Base-by-base conservation (phyloP, 331 rosid species). In the Pyracantha coccinea region DNA sequence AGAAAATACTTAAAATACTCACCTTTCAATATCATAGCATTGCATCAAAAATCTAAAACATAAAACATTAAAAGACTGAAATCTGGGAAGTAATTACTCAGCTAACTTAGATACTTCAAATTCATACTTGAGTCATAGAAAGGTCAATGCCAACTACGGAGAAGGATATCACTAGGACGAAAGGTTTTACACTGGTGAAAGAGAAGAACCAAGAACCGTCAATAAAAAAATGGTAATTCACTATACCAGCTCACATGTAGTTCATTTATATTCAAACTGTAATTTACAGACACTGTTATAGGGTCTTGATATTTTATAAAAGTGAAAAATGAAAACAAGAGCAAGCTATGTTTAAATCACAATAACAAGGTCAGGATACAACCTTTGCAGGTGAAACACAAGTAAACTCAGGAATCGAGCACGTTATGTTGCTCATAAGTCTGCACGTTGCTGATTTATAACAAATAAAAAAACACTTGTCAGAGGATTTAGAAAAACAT, bases 341-440 rank as follows among this genome's bases (percentile, higher is more conserved):
- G 21, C 41, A 35, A 25, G 16, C 28, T 41, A 32, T 54, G 35
- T 6, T 67, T 14, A 8, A 33, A 19, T 33, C 6, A 25, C 47
- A 50, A 67, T 79, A 52, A 59, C 63, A 69, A 87, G 69, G 77
- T 58, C 75, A 58, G 73, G 50, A 84, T 83, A 84, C 83, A 82
- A 90, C 99, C 97, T 92, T 94, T 50, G 99, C 95, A 72, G 99
- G 86, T 55, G 99, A 89, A 77, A 94, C 91, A 68, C 97, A 94
- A 23, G 99, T 94, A 78, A 94, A 94, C 80, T 94, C 97, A 17
- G 99, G 97, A 86, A 94, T 85, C 29, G 99, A 89, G 73, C 99
- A 90, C 5, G 96, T 82, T 44, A 85, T 83, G 10, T 72, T 83
- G 81, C 87, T 89, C 96, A 94, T 92, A 78, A 82, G 92, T 79